Evolutionary conservation across 306 rosid species (phyloP).

Genomic region (Glycine soja): DNA sequence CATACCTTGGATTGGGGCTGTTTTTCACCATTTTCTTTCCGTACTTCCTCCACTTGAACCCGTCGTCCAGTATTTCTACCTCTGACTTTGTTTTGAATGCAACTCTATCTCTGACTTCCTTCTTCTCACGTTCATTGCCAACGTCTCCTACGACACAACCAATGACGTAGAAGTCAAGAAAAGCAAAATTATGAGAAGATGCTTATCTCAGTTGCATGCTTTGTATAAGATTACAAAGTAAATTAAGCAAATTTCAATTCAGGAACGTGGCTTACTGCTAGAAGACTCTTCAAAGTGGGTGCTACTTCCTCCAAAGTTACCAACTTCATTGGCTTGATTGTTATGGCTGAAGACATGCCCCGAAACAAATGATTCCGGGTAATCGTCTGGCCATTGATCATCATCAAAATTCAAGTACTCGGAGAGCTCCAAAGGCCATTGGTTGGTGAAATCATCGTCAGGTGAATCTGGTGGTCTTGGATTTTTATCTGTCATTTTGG

Average conservation of each 20-base stretch:
- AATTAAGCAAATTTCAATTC: neutral
- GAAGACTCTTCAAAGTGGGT: constrained; percentile 51
- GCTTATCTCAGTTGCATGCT: neutral
- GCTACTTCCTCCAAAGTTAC: constrained; percentile 52
- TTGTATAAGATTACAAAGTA: neutral
- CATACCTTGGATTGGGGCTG: constrained; percentile 89
- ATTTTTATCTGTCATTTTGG: constrained; percentile 63
- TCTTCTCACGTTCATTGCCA: constrained; percentile 51
- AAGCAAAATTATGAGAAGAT: neutral
- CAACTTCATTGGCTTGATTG: constrained; percentile 43
- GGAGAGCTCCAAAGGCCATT: constrained; percentile 53
- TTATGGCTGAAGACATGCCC: constrained; percentile 46
- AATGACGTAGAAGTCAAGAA: neutral
- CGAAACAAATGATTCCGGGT: constrained; percentile 32
- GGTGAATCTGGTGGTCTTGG: constrained; percentile 42
- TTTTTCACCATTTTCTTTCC: constrained; percentile 95
- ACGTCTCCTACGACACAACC: constrained; percentile 47
- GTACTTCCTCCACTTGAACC: constrained; percentile 93
- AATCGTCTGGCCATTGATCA: constrained; percentile 55
- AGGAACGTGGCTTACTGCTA: constrained; percentile 57
- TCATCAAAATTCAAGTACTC: constrained; percentile 62
- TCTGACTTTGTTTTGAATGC: constrained; percentile 83
- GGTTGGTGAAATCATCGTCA: constrained; percentile 48
- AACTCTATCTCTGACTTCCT: constrained; percentile 53
- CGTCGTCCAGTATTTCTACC: constrained; percentile 80